Base-by-base conservation (phyloP, 257 asterid genomes). In the Nemophila menziesii region DNA sequence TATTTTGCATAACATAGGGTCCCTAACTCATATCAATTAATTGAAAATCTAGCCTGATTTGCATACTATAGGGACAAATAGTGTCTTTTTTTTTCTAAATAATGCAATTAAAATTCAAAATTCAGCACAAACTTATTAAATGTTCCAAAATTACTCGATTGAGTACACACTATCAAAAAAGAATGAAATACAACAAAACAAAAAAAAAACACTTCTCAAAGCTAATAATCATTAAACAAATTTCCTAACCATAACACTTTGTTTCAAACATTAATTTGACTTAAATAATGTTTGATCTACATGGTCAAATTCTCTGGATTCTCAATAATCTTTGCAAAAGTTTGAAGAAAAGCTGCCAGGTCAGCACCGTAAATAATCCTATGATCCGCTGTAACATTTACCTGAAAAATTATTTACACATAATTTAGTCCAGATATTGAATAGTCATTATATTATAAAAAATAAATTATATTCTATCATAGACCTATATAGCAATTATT, bases 331-430 rank as follows among this genome's bases (percentile, higher is more conserved):
- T 67, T 79, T 29, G 89, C 34, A 40, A 83, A 79, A 12, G 93
- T 75, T 41, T 75, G 80, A 16, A 85, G 81, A 74, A 85, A 85
- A 1, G 79, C 85, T 33, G 93, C 93, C 65, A 85, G 63, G 50
- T 85, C 96, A 24, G 93, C 92, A 3, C 93, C 95, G 55, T 85
- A 85, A 16, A 85, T 63, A 52, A 76, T 70, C 39, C 93, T 64
- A 55, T 85, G 95, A 60, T 85, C 95, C 11, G 93, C 93, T 1
- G 95, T 85, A 21, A 76, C 79, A 42, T 77, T 79, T 61, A 83
- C 93, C 95, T 79, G 78, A 39, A 54, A 54, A 62, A 18, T 1
- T 33, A 18, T 13, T 12, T 13, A 29, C 18, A 20, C 34, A 8
- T 33, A 27, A 21, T 16, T 52, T 50, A 52, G 45, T 33, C 24